Conservation (phyloP, 2,329 filamentous ascomycete genomes). For the Exophiala sp. region DNA sequence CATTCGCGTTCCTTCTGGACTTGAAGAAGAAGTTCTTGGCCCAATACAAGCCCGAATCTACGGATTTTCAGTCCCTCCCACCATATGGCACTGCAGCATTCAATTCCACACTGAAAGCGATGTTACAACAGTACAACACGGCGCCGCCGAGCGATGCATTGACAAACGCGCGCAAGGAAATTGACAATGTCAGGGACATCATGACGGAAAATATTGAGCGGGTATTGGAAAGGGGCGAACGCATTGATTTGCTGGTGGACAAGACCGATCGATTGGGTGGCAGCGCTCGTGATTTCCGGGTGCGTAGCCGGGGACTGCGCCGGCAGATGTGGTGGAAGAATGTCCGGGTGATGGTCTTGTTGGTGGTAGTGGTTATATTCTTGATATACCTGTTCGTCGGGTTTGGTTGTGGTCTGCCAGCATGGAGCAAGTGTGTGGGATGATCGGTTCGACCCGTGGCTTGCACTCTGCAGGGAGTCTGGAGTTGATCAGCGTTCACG, state of each 20-base stretch:
- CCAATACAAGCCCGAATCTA: conserved; percentile 58
- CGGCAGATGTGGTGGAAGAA: conserved; percentile 99
- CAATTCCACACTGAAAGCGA: conserved; percentile 66
- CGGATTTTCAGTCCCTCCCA: conserved; percentile 70
- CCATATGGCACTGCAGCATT: conserved; percentile 87
- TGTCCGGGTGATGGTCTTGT: conserved; percentile 80
- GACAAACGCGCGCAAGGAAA: conserved; percentile 75
- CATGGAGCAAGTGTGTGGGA: conserved; percentile 42
- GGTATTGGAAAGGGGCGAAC: conserved; percentile 80
- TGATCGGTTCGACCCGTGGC: conserved; percentile 2
- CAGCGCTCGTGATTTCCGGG: conserved; percentile 81
- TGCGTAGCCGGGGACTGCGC: conserved; percentile 78
- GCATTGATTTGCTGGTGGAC: conserved; percentile 88
- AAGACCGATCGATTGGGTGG: conserved; percentile 91
- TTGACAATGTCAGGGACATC: conserved; percentile 84
- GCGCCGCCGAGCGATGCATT: conserved; percentile 75
- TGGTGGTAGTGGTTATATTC: conserved; percentile 64
- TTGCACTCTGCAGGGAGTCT: not conserved
- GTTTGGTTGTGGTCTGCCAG: conserved; percentile 65
- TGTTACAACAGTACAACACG: conserved; percentile 81
- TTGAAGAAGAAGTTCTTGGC: conserved; percentile 81
- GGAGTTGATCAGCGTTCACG: not conserved
- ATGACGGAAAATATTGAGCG: conserved; percentile 96
- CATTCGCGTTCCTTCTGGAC: conserved; percentile 87
- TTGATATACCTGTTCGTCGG: conserved; percentile 66